Evolutionary conservation across 2,329 filamentous ascomycete species (phyloP).

Genomic region (Aphanocladium album): DNA sequence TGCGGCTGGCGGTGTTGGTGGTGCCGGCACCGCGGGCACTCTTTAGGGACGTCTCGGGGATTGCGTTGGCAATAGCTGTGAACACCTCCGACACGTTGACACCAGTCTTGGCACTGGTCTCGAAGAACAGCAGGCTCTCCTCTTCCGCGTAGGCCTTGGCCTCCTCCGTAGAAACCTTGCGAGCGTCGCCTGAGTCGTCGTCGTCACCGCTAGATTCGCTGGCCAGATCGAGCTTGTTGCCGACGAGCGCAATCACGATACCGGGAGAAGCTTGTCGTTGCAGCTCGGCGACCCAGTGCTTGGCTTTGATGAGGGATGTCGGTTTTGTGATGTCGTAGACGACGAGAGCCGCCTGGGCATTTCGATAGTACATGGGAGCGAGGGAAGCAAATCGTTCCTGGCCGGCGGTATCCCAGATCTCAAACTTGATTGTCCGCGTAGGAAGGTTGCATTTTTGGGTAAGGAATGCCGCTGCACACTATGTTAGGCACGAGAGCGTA

Average conservation of each 20-base stretch:
- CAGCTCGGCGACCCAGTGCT: constrained; percentile 97
- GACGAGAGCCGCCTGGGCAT: constrained; percentile 93
- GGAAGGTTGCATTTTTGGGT: constrained; percentile 98
- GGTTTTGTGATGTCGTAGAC: constrained; percentile 98
- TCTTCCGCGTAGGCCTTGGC: constrained; percentile 92
- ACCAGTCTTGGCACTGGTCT: constrained; percentile 96
- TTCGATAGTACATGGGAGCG: constrained; percentile 99
- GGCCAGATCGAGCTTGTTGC: constrained; percentile 92
- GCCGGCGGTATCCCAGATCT: constrained; percentile 98
- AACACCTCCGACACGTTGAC: constrained; percentile 94
- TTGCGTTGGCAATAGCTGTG: constrained; percentile 95
- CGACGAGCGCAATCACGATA: constrained; percentile 94
- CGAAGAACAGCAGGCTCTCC: constrained; percentile 90
- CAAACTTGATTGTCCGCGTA: constrained; percentile 84
- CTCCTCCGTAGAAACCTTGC: constrained; percentile 87
- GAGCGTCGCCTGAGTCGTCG: constrained; percentile 64
- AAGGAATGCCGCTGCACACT: constrained; percentile 75
- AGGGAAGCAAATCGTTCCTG: constrained; percentile 96
- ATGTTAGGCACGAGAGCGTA: neutral
- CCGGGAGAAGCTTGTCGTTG: constrained; percentile 93
- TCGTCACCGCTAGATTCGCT: constrained; percentile 53
- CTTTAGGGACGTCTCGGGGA: constrained; percentile 95
- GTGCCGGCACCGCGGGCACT: constrained; percentile 71
- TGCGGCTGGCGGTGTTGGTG: constrained; percentile 52
- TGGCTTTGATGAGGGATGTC: constrained; percentile 90